phyloP scores from a whole-genome alignment of 257 asterid genomes.

The Rauvolfia tetraphylla region DNA sequence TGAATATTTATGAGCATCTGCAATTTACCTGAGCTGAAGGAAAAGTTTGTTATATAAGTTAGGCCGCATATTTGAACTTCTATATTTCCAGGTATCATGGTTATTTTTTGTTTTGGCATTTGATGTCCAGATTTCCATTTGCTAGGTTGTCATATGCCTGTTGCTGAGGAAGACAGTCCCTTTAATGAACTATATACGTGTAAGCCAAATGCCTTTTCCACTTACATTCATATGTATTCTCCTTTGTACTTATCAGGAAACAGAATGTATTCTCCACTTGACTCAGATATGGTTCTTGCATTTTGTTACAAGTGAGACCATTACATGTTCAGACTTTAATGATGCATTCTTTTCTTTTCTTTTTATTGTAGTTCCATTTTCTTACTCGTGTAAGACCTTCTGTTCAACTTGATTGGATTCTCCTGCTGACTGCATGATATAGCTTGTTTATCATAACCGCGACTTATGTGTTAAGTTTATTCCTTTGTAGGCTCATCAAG shows the following conservation, averaged over 20 bases:
- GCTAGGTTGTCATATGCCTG: slow-evolving; percentile 86
- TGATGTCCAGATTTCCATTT: slow-evolving; percentile 34
- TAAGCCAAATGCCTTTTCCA: slow-evolving; percentile 31
- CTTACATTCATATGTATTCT: slow-evolving; percentile 1
- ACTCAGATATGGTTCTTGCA: background rate
- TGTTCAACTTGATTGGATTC: background rate
- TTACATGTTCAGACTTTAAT: background rate
- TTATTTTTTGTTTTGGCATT: slow-evolving; percentile 16
- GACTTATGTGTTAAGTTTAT: slow-evolving; percentile 21
- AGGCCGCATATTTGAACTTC: background rate
- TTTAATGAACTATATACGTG: slow-evolving; percentile 72
- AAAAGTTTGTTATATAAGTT: background rate
- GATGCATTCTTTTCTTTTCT: background rate
- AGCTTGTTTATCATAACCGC: background rate
- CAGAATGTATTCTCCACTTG: background rate
- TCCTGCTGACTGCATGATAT: background rate
- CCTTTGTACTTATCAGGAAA: too few species aligned
- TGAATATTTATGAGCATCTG: slow-evolving; percentile 5
- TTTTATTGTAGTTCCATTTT: background rate
- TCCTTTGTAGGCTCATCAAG: slow-evolving; percentile 64
- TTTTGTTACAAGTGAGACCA: background rate
- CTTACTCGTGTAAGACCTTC: background rate
- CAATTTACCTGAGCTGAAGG: background rate
- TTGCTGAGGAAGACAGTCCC: slow-evolving; percentile 86
- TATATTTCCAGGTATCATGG: slow-evolving; percentile 10